These are phyloP conservation scores for Casuarina glauca DNA, from an alignment of 306 rosid species.

Conservation along the genomic window DNA sequence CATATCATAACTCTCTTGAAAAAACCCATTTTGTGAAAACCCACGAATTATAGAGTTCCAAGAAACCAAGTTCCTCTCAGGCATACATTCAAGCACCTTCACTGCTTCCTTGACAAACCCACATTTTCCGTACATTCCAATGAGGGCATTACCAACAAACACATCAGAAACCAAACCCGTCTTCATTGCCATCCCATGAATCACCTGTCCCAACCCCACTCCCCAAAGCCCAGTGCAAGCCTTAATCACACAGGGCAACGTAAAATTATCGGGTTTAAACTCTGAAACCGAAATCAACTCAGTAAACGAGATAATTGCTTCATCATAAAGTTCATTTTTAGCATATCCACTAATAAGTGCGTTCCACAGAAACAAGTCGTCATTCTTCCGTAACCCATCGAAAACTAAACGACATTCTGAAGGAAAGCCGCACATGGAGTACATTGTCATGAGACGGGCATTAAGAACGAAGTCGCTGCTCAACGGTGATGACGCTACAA, in stretches of 20 bases:
- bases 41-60: constrained; percentile 73
- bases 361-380: constrained; percentile 65
- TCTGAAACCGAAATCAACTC: constrained; percentile 48
- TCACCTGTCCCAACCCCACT: constrained; percentile 39
- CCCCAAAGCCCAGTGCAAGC: constrained; percentile 57
- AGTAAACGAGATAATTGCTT: constrained; percentile 41
- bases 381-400: constrained; percentile 40
- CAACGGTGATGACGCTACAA: constrained; percentile 40
- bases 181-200: constrained; percentile 75
- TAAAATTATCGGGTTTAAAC: constrained; percentile 65
- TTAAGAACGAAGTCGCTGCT: constrained; percentile 55
- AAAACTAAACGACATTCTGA: constrained; percentile 57
- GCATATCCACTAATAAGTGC: constrained; percentile 70
- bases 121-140: constrained; percentile 67
- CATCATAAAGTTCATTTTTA: constrained; percentile 52
- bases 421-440: constrained; percentile 60
- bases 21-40: constrained; percentile 54
- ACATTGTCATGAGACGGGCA: constrained; percentile 74
- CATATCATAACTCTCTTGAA: constrained; percentile 38
- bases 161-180: constrained; percentile 44
- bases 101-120: constrained; percentile 48
- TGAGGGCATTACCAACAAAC: constrained; percentile 71
- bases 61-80: constrained; percentile 63
- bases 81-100: constrained; percentile 60
- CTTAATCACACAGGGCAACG: constrained; percentile 70